phyloP scores from a whole-genome alignment of 176 grass and related monocot genomes.

The Chloris gayana region DNA sequence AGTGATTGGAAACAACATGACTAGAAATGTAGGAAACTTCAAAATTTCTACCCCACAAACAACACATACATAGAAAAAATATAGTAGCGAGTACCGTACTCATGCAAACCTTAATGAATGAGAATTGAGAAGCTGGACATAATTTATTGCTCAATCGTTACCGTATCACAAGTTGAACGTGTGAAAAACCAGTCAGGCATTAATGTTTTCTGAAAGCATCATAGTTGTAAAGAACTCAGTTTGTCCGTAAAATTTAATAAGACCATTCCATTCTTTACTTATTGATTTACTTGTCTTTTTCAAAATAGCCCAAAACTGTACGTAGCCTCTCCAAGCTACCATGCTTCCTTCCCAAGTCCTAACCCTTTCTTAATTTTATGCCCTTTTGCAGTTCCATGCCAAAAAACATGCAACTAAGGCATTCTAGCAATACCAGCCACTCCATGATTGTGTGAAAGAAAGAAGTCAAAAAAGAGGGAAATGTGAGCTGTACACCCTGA shows the following conservation, averaged over 20 bases:
- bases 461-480: background rate
- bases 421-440: background rate
- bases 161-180: background rate
- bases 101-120: background rate
- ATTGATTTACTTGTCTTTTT: background rate
- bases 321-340: background rate
- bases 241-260: background rate
- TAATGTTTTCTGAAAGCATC: background rate
- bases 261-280: background rate
- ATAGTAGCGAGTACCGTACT: background rate
- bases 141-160: background rate
- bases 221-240: background rate
- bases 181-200: background rate
- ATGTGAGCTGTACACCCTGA: background rate
- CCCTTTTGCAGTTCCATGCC: background rate
- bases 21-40: background rate
- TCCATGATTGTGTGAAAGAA: background rate
- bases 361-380: background rate
- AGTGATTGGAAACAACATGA: background rate
- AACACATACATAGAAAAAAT: background rate
- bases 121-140: background rate
- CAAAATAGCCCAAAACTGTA: background rate
- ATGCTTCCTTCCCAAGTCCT: too few species aligned
- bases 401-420: background rate
- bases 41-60: constrained; percentile 2